These are phyloP conservation scores for Ilyonectria sp. DNA, from an alignment of 2,329 filamentous ascomycete genomes.

Conservation along the genomic window DNA sequence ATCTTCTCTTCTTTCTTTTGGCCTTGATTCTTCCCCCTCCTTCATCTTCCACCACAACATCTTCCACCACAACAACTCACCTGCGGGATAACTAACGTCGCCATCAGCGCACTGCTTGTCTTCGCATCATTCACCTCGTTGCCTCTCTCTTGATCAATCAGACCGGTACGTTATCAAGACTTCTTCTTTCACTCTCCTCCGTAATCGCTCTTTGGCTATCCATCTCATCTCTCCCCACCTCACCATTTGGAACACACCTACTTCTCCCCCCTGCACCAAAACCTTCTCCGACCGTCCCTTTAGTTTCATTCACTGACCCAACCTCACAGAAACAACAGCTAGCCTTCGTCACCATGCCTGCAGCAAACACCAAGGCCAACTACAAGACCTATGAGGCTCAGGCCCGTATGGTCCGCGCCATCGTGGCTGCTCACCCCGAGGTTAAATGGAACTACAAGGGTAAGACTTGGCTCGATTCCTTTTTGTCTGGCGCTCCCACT, in stretches of 20 bases:
- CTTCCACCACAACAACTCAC: background rate
- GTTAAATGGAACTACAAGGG: slow-evolving; percentile 74
- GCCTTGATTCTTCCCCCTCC: background rate
- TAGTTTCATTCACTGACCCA: slow-evolving; percentile 2
- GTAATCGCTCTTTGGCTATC: background rate
- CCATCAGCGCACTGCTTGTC: background rate
- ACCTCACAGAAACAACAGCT: background rate
- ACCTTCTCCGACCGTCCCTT: background rate
- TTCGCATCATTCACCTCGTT: background rate
- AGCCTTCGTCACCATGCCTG: slow-evolving; percentile 58
- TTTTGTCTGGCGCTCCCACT: slow-evolving; percentile 21
- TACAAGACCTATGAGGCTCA: slow-evolving; percentile 74
- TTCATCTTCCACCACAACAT: background rate
- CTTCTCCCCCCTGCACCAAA: background rate
- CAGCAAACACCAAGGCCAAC: slow-evolving; percentile 61
- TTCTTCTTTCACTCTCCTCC: background rate
- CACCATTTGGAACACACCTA: too few species aligned
- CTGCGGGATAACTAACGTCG: background rate
- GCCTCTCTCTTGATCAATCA: background rate
- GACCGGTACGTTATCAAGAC: background rate
- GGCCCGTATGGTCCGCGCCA: slow-evolving; percentile 72
- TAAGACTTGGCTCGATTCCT: slow-evolving; percentile 55
- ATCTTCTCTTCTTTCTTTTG: background rate
- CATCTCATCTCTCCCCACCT: too few species aligned
- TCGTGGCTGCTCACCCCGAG: slow-evolving; percentile 70